Percentiles rank a stretch among this genome's conserved stretches.
Evolutionary conservation across 257 asterid species (phyloP).

Genomic region (Capsicum baccatum): DNA sequence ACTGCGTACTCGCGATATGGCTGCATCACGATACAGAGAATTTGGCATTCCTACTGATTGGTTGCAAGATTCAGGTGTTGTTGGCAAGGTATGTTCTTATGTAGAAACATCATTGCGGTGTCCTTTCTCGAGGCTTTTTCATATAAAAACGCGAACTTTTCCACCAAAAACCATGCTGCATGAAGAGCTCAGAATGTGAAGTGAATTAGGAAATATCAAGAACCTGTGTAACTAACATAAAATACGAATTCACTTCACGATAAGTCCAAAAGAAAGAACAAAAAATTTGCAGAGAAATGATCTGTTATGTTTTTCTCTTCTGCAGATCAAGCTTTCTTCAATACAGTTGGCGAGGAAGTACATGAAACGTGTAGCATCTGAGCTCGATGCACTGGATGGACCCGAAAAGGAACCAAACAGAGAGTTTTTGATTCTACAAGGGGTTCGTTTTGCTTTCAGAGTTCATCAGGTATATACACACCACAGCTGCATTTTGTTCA

Average conservation of each 20-base stretch:
- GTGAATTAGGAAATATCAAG: background rate
- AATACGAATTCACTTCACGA: background rate
- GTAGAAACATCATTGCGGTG: background rate
- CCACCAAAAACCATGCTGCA: background rate
- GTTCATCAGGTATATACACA: slow-evolving; percentile 79
- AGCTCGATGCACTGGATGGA: slow-evolving; percentile 82
- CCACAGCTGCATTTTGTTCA: background rate
- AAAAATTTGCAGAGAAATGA: background rate
- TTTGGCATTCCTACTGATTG: slow-evolving; percentile 91
- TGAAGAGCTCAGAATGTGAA: background rate
- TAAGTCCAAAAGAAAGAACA: background rate
- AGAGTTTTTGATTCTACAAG: slow-evolving; percentile 88
- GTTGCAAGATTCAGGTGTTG: slow-evolving; percentile 90
- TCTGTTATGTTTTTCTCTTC: background rate
- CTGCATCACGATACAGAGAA: slow-evolving; percentile 83
- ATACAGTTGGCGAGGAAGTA: slow-evolving; percentile 86
- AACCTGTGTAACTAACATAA: no score
- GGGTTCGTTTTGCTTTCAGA: slow-evolving; percentile 96
- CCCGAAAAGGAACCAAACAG: slow-evolving; percentile 91
- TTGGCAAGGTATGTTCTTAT: slow-evolving; percentile 76
- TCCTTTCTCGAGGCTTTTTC: background rate
- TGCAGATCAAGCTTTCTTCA: slow-evolving; percentile 94
- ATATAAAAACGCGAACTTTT: background rate
- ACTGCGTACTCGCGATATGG: slow-evolving; percentile 91
- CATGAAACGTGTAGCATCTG: slow-evolving; percentile 94